Evolutionary conservation across 2,329 filamentous ascomycete genomes (phyloP), one percentile per base, ranked within the genome.

Genomic region (Pestalotiopsis sp.): DNA sequence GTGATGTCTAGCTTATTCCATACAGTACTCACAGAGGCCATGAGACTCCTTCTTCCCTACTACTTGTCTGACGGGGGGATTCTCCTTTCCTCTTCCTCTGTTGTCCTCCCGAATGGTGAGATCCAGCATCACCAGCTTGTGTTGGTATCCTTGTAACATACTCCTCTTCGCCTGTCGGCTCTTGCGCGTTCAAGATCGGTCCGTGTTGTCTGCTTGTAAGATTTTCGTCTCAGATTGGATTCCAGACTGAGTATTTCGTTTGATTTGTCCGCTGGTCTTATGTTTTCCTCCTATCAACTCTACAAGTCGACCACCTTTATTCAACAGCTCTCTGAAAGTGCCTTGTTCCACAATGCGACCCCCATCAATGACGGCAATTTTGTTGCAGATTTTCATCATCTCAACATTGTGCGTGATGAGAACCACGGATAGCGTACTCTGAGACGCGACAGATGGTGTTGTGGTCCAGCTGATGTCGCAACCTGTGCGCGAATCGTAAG

Each of bases 341-440:
- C 95, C 95, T 67, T 86, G 80, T 76, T 95, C 88, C 2, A 89
- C 91, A 6, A 93, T 88, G 2, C 87, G 83, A 2, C 87, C 85
- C 0, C 90, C 87, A n/a, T 92, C 87, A 36, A 97, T 73, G 70
- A 98, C 89, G 0, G 95, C 83, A 7, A 98, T 83, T 59, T 88
- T 85, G 76, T 94, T 90, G 0, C 92, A 92, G 69, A 93, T 87
- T 68, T 86, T 85, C 93, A 98, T 98, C 93, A 97, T 97, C 75
- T 95, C 91, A 70, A 83, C 85, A 68, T 87, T 89, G 80, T 98
- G 95, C 63, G 94, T 97, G 52, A 97, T 91, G 27, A 97, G 86
- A 17, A 98, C 84, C 0, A 97, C 89, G 0, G 92, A 92, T 78
- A 93, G 86, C 0, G 65, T 69, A 13, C 41, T 20, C 6, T 56